A percentile compares a stretch with the other conserved stretches of the same genome.
Evolutionary conservation across 768 basidiomycete species (phyloP).

Genomic region (Mycena leptocephala): DNA sequence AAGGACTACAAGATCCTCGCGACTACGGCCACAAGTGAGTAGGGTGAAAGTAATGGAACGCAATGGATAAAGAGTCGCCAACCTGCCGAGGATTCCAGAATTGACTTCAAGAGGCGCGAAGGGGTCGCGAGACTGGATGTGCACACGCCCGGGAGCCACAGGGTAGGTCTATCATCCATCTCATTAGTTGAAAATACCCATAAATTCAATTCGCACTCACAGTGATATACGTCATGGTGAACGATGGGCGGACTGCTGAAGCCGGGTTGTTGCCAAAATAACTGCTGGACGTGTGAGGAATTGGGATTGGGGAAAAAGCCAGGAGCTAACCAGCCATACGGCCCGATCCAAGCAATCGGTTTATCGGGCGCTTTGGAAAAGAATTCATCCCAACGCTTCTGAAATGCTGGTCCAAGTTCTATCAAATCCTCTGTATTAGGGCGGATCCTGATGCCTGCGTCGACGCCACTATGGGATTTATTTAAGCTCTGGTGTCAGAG

Average conservation of each 20-base stretch:
- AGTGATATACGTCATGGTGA: not conserved
- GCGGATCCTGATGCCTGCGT: slow-evolving; percentile 71
- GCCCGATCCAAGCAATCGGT: slow-evolving; percentile 40
- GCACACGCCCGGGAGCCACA: slow-evolving; percentile 50
- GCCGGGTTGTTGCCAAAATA: not conserved
- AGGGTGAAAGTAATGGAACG: not conserved
- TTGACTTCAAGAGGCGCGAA: slow-evolving; percentile 50
- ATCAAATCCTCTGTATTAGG: slow-evolving; percentile 65
- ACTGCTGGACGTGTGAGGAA: not conserved
- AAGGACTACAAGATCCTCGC: slow-evolving; percentile 47
- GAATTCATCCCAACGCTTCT: slow-evolving; percentile 63
- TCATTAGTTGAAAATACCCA: not conserved
- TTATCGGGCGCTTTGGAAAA: slow-evolving; percentile 70
- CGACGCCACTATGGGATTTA: slow-evolving; percentile 57
- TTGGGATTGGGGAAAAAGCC: not conserved
- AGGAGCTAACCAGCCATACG: not conserved
- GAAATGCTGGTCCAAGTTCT: slow-evolving; percentile 64
- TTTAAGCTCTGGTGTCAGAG: not conserved
- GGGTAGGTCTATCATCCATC: slow-evolving; percentile 50
- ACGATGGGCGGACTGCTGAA: not conserved
- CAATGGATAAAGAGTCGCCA: no score
- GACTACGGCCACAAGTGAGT: not conserved
- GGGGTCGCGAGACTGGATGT: slow-evolving; percentile 54
- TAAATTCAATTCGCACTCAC: not conserved
- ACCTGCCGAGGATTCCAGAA: slow-evolving; percentile 40